phyloP scores from a whole-genome alignment of 139 green algal species.

The Tetradesmus obliquus region DNA sequence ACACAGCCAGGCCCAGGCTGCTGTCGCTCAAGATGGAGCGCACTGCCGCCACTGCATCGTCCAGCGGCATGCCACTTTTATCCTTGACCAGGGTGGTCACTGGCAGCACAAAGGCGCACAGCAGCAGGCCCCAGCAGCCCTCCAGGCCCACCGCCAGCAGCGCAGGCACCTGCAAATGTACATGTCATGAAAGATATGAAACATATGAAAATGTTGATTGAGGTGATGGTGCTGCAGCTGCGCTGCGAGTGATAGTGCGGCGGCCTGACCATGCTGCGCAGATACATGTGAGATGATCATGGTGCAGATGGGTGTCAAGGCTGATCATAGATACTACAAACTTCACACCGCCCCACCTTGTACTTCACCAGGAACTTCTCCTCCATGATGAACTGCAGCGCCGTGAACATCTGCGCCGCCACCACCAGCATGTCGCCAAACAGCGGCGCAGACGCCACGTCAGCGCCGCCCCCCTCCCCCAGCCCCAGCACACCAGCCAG shows the following conservation, averaged over 20 bases:
- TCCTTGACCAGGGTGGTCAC: constrained; percentile 62
- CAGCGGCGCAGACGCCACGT: constrained; percentile 60
- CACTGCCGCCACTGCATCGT: constrained; percentile 57
- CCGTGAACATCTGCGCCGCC: constrained; percentile 72
- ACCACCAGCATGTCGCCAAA: constrained; percentile 86
- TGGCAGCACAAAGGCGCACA: constrained; percentile 75
- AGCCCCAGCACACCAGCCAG: not conserved
- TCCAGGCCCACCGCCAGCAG: constrained; percentile 84
- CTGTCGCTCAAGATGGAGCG: constrained; percentile 33
- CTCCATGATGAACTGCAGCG: constrained; percentile 90
- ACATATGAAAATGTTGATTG: too few species aligned
- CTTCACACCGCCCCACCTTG: constrained; percentile 17
- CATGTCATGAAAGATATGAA: too few species aligned
- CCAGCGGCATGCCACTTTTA: constrained; percentile 65
- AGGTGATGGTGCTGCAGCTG: too few species aligned
- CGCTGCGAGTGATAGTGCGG: too few species aligned
- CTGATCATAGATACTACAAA: too few species aligned
- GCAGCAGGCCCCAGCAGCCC: constrained; percentile 80
- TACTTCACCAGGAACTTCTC: constrained; percentile 87
- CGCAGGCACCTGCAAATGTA: constrained; percentile 60
- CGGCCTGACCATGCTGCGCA: too few species aligned
- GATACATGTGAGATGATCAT: too few species aligned
- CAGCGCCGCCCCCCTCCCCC: constrained; percentile 16
- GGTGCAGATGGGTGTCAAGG: not conserved
- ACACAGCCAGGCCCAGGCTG: constrained; percentile 38